Evolutionary conservation across 2,329 filamentous ascomycete genomes (phyloP).

Genomic region (Penicillium italicum): DNA sequence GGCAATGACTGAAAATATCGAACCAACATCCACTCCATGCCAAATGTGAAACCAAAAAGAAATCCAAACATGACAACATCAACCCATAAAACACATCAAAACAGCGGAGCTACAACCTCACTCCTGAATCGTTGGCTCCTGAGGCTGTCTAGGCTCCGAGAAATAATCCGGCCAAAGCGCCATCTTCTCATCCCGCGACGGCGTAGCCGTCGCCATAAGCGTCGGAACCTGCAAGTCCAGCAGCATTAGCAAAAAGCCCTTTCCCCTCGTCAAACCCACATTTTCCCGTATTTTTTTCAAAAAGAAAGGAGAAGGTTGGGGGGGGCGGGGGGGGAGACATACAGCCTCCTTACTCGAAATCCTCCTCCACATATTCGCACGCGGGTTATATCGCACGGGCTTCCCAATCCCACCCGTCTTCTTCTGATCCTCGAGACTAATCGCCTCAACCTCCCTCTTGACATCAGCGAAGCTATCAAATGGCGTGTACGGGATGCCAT

Average conservation of each 20-base stretch:
- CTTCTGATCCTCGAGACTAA: constrained; percentile 58
- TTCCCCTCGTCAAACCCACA: too few relatives aligned
- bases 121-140: constrained; percentile 30
- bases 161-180: constrained; percentile 62
- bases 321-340: constrained; percentile 15
- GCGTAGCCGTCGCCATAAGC: constrained; percentile 49
- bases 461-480: constrained; percentile 67
- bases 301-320: too few relatives aligned
- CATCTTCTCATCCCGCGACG: constrained; percentile 58
- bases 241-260: too few relatives aligned
- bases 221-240: constrained; percentile 39
- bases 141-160: constrained; percentile 36
- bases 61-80: not conserved
- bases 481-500: constrained; percentile 57
- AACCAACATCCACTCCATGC: constrained; percentile 6
- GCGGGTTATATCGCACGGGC: constrained; percentile 62
- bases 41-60: not conserved
- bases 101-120: not conserved
- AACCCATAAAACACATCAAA: constrained; percentile 3
- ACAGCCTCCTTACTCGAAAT: constrained; percentile 57
- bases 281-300: too few relatives aligned
- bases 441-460: constrained; percentile 56
- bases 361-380: constrained; percentile 65
- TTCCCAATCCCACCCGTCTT: constrained; percentile 59
- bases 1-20: not conserved